Base-by-base conservation (phyloP, 108 stramenopile species). In the Cyclotella sp. region DNA sequence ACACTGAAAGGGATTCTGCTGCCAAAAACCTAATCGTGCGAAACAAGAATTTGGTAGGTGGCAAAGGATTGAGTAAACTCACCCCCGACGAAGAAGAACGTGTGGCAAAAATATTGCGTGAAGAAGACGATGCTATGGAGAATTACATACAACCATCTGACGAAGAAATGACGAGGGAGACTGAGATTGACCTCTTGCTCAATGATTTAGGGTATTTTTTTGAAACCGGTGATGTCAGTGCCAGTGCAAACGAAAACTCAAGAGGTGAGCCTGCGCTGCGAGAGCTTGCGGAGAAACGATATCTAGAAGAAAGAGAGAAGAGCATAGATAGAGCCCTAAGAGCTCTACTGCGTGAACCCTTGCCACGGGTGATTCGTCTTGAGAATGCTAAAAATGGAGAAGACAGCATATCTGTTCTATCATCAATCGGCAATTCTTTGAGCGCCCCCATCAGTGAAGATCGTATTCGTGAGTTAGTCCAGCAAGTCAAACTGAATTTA, bases 1-100 rank as follows among this genome's bases (percentile, higher is more conserved):
- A 16, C 15, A 16, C n/a, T 49, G 47, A 3, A 49, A n/a, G 57
- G 13, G 57, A 58, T 2, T 28, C 57, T 28, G 57, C 6, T 27
- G 1, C 4, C 27, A 26, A 58, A 4, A 58, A 58, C 13, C 26
- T 34, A 34, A 34, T 34, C 22, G 22, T 28, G 9, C 16, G 26
- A 16, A 44, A 72, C 14, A 60, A 60, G 22, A 72, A 46, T 0
- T 40, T 39, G 47, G 59, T 59, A 63, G 34, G 5, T 7, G 46
- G 15, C 40, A 43, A 13, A 45, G 51, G 68, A 16, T 0, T 9
- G 9, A 47, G 51, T 34, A 34, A 61, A 46, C 61, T 77, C 44
- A 77, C 76, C 22, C 42, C 40, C 1, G 68, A 69, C 18, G 76
- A 77, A 49, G 68, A 77, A 57, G 68, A 77, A 39, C 57, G 68